These are phyloP conservation scores for Kalanchoe fedtschenkoi DNA, from an alignment of 164 flowering plant genomes.

Conservation along the genomic window DNA sequence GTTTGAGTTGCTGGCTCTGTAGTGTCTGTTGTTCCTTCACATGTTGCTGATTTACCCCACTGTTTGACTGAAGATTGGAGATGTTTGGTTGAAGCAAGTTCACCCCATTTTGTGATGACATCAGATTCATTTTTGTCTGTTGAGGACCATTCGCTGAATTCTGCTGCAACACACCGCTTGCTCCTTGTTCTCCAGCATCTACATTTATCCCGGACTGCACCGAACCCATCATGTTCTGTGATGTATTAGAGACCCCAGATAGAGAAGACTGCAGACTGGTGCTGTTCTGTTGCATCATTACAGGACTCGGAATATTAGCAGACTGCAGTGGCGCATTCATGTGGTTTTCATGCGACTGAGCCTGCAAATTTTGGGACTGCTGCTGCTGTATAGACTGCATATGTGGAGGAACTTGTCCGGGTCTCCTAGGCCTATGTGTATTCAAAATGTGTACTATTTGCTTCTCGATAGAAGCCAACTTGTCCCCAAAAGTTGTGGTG, in stretches of 20 bases:
- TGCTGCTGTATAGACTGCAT: constrained; percentile 42
- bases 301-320: constrained; percentile 35
- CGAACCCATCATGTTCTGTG: constrained; percentile 41
- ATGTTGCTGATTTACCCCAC: constrained; percentile 50
- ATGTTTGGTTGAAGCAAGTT: constrained; percentile 43
- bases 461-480: constrained; percentile 51
- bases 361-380: constrained; percentile 45
- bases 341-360: constrained; percentile 60
- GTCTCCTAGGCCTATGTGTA: constrained; percentile 43
- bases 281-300: constrained; percentile 37
- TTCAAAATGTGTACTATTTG: constrained; percentile 42
- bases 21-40: constrained; percentile 43
- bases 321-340: constrained; percentile 59
- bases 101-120: constrained; percentile 44
- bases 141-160: constrained; percentile 41
- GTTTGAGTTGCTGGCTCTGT: constrained; percentile 42
- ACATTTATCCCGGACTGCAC: constrained; percentile 44
- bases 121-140: constrained; percentile 35
- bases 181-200: constrained; percentile 62
- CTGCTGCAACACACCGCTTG: constrained; percentile 43
- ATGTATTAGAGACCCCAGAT: constrained; percentile 33
- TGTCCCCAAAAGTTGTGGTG: constrained; percentile 37
- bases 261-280: constrained; percentile 38
- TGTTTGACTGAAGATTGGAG: constrained; percentile 34
- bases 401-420: constrained; percentile 32